phyloP scores from a whole-genome alignment of 2,329 filamentous ascomycete genomes.

The Anthostomella pinea region DNA sequence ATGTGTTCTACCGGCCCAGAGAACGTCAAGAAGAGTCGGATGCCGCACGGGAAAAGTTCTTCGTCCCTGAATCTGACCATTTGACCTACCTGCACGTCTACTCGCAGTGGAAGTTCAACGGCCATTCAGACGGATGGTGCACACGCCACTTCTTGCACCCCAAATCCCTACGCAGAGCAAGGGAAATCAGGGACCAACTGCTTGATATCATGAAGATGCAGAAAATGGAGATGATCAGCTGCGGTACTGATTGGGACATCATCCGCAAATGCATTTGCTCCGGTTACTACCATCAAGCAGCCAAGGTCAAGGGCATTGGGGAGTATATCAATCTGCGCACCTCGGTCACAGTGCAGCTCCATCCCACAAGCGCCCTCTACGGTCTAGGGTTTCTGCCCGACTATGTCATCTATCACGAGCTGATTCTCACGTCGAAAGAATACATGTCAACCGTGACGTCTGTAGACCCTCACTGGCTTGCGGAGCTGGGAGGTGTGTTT shows the following conservation, averaged over 20 bases:
- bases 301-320: constrained; percentile 91
- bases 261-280: constrained; percentile 96
- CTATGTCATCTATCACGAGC: constrained; percentile 96
- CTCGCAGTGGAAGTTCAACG: constrained; percentile 90
- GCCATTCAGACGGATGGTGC: constrained; percentile 88
- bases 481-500: constrained; percentile 93
- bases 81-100: constrained; percentile 95
- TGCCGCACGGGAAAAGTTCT: constrained; percentile 93
- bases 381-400: constrained; percentile 91
- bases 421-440: constrained; percentile 94
- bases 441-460: constrained; percentile 97
- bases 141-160: constrained; percentile 88
- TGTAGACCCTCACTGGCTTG: constrained; percentile 95
- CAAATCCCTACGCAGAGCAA: constrained; percentile 87
- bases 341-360: constrained; percentile 88
- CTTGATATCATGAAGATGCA: constrained; percentile 92
- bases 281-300: constrained; percentile 97
- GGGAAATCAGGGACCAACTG: constrained; percentile 92
- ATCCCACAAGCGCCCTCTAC: constrained; percentile 91
- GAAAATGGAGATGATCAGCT: constrained; percentile 82
- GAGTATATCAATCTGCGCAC: constrained; percentile 97
- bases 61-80: constrained; percentile 96
- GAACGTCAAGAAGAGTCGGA: constrained; percentile 97
- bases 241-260: constrained; percentile 95
- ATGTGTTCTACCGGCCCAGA: constrained; percentile 94